phyloP scores from a whole-genome alignment of 2,329 filamentous ascomycete genomes.

The Neobulgaria alba region DNA sequence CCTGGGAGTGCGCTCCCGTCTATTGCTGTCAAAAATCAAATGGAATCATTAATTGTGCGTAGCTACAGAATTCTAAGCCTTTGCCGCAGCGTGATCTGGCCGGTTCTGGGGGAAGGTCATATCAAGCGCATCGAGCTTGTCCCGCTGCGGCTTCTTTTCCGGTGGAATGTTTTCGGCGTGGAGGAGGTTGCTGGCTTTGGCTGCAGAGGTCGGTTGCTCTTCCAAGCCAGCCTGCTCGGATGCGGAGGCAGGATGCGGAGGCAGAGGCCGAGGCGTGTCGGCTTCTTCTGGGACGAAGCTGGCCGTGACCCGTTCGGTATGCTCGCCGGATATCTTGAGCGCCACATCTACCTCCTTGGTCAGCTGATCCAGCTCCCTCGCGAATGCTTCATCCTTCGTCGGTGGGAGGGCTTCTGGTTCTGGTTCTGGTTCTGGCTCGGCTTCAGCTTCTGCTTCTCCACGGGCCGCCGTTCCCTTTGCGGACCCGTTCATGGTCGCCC shows the following conservation, averaged over 20 bases:
- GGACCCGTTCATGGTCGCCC: constrained; percentile 58
- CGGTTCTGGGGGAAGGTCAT: not conserved
- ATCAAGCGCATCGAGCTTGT: not conserved
- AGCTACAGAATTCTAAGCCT: too few relatives aligned
- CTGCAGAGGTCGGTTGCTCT: not conserved
- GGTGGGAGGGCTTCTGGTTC: constrained; percentile 14
- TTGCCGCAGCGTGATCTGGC: too few relatives aligned
- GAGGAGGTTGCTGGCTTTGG: too few relatives aligned
- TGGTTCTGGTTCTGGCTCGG: constrained; percentile 6
- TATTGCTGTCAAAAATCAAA: too few relatives aligned
- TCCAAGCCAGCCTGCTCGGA: constrained; percentile 11
- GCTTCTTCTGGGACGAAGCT: too few relatives aligned
- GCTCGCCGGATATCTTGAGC: constrained; percentile 27
- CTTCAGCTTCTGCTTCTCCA: constrained; percentile 36
- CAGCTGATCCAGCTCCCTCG: constrained; percentile 30
- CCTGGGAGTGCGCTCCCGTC: too few relatives aligned
- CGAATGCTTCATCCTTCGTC: constrained; percentile 40
- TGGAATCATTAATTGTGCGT: too few relatives aligned
- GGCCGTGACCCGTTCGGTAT: constrained; percentile 24
- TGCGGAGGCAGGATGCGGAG: too few relatives aligned
- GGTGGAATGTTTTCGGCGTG: too few relatives aligned
- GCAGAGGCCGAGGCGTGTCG: too few relatives aligned
- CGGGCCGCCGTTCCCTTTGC: constrained; percentile 30
- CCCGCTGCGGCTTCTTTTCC: not conserved
- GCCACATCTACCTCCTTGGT: constrained; percentile 30